A percentile compares a stretch with the other conserved stretches of the same genome.
Evolutionary conservation across 2,329 filamentous ascomycete genomes (phyloP).

Genomic region (Trichoderma guizhouense): DNA sequence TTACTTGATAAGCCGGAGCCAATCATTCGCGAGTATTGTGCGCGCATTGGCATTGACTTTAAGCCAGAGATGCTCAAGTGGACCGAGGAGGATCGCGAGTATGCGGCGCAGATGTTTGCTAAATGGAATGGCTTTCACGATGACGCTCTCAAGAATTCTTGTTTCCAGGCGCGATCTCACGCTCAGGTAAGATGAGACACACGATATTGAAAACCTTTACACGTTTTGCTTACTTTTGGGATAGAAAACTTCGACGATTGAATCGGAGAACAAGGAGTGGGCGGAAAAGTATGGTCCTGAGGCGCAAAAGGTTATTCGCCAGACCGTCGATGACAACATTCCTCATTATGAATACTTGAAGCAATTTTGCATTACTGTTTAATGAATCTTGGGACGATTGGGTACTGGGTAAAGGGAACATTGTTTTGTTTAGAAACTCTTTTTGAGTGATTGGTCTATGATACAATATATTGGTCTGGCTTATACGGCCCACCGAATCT

Average conservation of each 20-base stretch:
- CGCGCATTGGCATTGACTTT: constrained; percentile 75
- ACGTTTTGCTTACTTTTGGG: neutral
- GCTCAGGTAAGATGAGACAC: constrained; percentile 48
- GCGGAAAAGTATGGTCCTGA: constrained; percentile 69
- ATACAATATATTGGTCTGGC: constrained; percentile 10
- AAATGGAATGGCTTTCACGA: constrained; percentile 98
- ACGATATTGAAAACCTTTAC: neutral
- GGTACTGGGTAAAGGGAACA: neutral
- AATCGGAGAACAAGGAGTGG: constrained; percentile 70
- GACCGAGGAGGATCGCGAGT: constrained; percentile 71
- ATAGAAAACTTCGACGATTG: constrained; percentile 60
- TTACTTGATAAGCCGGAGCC: constrained; percentile 78
- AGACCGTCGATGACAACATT: constrained; percentile 68
- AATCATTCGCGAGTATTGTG: constrained; percentile 76
- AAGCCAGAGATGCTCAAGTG: constrained; percentile 76
- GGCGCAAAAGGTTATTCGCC: constrained; percentile 65
- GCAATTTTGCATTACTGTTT: constrained; percentile 67
- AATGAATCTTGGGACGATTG: constrained; percentile 15
- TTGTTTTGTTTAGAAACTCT: neutral
- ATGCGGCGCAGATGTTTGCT: constrained; percentile 75
- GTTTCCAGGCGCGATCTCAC: constrained; percentile 66
- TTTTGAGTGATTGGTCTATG: constrained; percentile 4
- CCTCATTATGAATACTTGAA: constrained; percentile 78
- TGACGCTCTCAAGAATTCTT: constrained; percentile 81
- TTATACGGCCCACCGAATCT: neutral